Conservation (phyloP, 2,329 filamentous ascomycete species). For the Penicillium sp. region DNA sequence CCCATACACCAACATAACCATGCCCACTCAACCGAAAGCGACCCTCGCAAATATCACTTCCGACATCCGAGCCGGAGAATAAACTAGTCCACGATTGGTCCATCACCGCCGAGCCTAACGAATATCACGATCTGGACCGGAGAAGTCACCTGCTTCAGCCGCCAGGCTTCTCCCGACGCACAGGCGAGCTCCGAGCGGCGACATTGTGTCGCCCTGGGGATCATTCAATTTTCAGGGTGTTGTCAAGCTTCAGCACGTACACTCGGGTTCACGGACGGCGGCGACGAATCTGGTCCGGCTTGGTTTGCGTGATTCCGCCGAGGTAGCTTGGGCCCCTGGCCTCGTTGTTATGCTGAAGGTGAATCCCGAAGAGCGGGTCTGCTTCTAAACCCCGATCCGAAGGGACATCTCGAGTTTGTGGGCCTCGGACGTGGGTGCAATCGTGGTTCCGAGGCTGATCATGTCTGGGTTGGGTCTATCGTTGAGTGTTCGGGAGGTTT, state of each 20-base stretch:
- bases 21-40: neutral
- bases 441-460: neutral
- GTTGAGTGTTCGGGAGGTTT: neutral
- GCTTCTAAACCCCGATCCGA: slow-evolving; percentile 1
- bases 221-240: neutral
- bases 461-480: neutral
- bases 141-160: slow-evolving; percentile 9
- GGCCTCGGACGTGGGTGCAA: neutral
- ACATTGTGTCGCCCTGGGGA: neutral
- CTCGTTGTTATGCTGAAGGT: neutral
- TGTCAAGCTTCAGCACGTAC: neutral
- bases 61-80: slow-evolving; percentile 16
- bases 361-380: neutral
- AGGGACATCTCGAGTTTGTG: neutral
- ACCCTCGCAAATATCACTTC: slow-evolving; percentile 15
- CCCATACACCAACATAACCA: slow-evolving; percentile 1
- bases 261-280: neutral
- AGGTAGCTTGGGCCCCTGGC: neutral
- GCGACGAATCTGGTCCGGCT: neutral
- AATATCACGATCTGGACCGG: slow-evolving; percentile 17
- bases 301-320: neutral
- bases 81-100: slow-evolving; percentile 18
- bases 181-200: neutral
- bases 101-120: slow-evolving; percentile 5
- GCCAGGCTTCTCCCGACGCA: slow-evolving; percentile 14